Conservation (phyloP, 2,329 filamentous ascomycete species). For the Colletotrichum cuscutae region DNA sequence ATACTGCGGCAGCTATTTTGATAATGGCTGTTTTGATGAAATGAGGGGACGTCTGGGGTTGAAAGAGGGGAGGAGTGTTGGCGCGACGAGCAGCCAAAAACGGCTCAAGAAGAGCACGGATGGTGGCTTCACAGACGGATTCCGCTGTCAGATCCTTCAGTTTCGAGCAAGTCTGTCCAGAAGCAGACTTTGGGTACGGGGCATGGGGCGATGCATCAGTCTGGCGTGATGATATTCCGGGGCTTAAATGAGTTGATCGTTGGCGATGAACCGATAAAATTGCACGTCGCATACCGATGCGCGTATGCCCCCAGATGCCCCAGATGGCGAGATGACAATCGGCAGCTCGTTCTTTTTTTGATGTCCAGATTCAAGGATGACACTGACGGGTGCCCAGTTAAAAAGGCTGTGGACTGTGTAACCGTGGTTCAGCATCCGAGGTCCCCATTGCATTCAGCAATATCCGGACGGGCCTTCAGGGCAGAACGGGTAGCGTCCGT, state of each 20-base stretch:
- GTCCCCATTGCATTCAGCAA: neutral
- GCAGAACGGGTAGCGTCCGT: slow-evolving; percentile 18
- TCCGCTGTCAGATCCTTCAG: neutral
- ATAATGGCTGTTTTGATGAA: neutral
- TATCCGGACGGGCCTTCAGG: slow-evolving; percentile 1
- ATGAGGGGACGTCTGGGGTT: slow-evolving; percentile 8
- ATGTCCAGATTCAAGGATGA: slow-evolving; percentile 8
- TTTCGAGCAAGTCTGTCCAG: slow-evolving; percentile 15
- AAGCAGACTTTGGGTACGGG: neutral
- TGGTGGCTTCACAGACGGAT: slow-evolving; percentile 2
- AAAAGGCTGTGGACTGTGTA: neutral
- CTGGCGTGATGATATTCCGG: neutral
- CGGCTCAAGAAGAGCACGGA: slow-evolving; percentile 1
- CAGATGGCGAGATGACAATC: slow-evolving; percentile 30
- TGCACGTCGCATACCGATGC: slow-evolving; percentile 12
- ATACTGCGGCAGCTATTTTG: neutral
- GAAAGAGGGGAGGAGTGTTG: neutral
- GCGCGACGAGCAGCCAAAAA: slow-evolving; percentile 17
- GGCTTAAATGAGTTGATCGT: neutral
- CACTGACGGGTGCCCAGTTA: neutral
- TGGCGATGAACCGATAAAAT: slow-evolving; percentile 6
- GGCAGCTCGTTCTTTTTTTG: slow-evolving; percentile 1
- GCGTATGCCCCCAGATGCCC: slow-evolving; percentile 14
- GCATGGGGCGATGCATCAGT: slow-evolving; percentile 4
- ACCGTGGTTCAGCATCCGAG: slow-evolving; percentile 12